Percentiles rank a stretch among this genome's conserved stretches.
Evolutionary conservation across 75 land plant genomes (phyloP).

Genomic region (Adiantum capillusveneris): DNA sequence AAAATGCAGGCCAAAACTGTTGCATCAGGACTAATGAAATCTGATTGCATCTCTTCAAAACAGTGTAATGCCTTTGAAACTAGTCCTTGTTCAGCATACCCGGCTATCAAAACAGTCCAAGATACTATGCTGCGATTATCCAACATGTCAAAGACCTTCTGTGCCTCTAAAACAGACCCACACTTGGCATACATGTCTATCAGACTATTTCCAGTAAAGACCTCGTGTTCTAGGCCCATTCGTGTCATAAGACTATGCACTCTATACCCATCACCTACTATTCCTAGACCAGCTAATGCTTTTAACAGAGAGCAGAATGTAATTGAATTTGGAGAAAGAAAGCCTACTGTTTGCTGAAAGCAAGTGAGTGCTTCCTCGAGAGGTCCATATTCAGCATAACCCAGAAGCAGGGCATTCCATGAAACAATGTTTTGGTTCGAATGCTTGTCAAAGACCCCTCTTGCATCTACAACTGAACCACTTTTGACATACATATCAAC

Average conservation of each 20-base stretch:
- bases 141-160: conserved; percentile 23
- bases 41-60: conserved; percentile 18
- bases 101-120: conserved; percentile 44
- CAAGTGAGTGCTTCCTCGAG: conserved; percentile 6
- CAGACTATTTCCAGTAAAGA: conserved; percentile 14
- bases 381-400: conserved; percentile 16
- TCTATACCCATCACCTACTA: conserved; percentile 4
- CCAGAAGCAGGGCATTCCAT: conserved; percentile 37
- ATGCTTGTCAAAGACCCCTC: conserved; percentile 25
- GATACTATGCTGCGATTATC: conserved; percentile 8
- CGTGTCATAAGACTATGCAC: conserved; percentile 8
- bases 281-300: conserved; percentile 6
- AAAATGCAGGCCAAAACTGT: conserved; percentile 16
- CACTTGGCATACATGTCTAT: conserved; percentile 42
- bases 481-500: conserved; percentile 32
- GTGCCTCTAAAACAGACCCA: conserved; percentile 25
- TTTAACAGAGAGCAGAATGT: not conserved
- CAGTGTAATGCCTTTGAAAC: conserved; percentile 17
- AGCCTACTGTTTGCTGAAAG: not conserved
- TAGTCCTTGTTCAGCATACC: conserved; percentile 38
- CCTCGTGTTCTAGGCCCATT: conserved; percentile 2
- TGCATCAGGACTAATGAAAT: conserved; percentile 20
- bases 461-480: conserved; percentile 30
- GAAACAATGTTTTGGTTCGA: conserved; percentile 24
- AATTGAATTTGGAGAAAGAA: conserved; percentile 1